A percentile compares a stretch with the other conserved stretches of the same genome.
These are phyloP conservation scores for Calonectria pteridis DNA, from an alignment of 2,329 filamentous ascomycete species.

Conservation along the genomic window DNA sequence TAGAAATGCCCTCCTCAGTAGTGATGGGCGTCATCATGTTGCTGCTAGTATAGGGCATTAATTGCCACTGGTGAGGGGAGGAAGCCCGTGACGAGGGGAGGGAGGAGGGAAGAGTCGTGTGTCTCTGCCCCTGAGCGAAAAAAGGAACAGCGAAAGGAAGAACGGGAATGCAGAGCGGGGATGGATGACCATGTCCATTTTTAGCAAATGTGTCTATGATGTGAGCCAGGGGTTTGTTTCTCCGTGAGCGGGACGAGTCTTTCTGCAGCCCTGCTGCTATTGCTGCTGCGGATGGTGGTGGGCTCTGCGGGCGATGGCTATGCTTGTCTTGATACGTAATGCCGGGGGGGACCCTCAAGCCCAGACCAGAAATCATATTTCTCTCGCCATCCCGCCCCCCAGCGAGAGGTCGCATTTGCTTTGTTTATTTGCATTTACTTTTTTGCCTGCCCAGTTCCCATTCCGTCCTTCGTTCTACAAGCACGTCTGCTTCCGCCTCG, in stretches of 20 bases:
- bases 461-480: neutral
- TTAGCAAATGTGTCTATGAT: neutral
- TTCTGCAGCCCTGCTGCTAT: neutral
- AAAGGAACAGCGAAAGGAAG: neutral
- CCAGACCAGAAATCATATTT: slow-evolving; percentile 5
- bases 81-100: neutral
- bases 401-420: no score
- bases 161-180: neutral
- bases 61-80: neutral
- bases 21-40: neutral
- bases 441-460: neutral
- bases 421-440: neutral
- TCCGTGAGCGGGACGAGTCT: neutral
- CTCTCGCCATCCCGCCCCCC: neutral
- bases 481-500: neutral
- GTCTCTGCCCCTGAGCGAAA: neutral
- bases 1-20: neutral
- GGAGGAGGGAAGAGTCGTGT: no score
- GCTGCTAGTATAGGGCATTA: neutral
- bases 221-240: neutral
- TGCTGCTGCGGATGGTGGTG: neutral
- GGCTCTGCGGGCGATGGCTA: slow-evolving; percentile 5
- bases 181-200: neutral
- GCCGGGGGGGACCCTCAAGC: neutral
- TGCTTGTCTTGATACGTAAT: slow-evolving; percentile 8